A percentile compares a stretch with the other conserved stretches of the same genome.
These are phyloP conservation scores for Corrigiola litoralis DNA, from an alignment of 179 eudicot genomes.

Conservation along the genomic window DNA sequence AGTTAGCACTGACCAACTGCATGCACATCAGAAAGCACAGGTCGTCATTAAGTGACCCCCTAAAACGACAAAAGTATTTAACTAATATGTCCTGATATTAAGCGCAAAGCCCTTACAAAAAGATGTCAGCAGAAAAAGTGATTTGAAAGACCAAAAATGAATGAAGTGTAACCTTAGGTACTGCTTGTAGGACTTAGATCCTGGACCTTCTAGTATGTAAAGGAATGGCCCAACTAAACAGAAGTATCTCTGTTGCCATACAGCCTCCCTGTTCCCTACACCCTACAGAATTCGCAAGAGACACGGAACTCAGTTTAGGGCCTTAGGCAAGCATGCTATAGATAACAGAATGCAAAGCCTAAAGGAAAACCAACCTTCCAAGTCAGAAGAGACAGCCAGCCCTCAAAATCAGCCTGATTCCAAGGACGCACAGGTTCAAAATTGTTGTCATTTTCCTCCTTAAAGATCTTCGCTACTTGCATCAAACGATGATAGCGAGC, in stretches of 20 bases:
- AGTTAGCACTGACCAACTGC: too few relatives aligned
- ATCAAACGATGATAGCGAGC: conserved; percentile 97
- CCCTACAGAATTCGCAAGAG: conserved; percentile 45
- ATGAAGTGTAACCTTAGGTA: conserved; percentile 53
- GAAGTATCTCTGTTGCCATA: conserved; percentile 87
- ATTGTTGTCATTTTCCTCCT: conserved; percentile 41
- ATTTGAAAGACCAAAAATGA: not conserved
- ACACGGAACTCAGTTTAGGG: conserved; percentile 1
- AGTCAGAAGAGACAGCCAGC: conserved; percentile 77
- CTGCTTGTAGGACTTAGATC: conserved; percentile 77
- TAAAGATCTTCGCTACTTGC: conserved; percentile 75
- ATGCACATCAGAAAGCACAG: not conserved
- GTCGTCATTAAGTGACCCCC: not conserved
- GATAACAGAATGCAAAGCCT: not conserved
- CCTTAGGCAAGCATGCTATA: not conserved
- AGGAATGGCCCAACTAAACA: conserved; percentile 86
- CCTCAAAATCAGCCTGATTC: conserved; percentile 92
- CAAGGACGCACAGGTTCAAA: conserved; percentile 57
- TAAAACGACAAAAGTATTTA: too few relatives aligned
- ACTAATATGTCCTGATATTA: too few relatives aligned
- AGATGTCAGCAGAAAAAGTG: not conserved
- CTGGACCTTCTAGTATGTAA: conserved; percentile 75
- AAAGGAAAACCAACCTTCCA: conserved; percentile 65
- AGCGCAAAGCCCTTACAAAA: not conserved
- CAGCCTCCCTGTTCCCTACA: conserved; percentile 90